Conservation (phyloP, 129 eudicot species). For the Helianthus tuberosus region DNA sequence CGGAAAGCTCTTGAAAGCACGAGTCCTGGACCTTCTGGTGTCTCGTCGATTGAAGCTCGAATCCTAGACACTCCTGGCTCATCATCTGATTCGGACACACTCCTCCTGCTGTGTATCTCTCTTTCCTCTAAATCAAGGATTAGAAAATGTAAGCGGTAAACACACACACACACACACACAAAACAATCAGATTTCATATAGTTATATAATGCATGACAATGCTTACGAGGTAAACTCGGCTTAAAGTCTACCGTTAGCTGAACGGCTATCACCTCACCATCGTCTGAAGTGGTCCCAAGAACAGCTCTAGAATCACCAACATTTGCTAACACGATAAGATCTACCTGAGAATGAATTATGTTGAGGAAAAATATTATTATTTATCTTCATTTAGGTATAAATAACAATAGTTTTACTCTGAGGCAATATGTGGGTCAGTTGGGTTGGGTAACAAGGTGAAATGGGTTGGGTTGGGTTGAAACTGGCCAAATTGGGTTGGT, state of each 20-base stretch:
- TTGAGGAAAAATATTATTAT: no score
- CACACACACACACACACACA: neutral
- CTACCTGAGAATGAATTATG: constrained; percentile 52
- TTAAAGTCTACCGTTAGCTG: constrained; percentile 81
- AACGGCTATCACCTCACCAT: constrained; percentile 59
- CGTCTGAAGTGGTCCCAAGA: constrained; percentile 58
- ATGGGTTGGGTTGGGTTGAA: no score
- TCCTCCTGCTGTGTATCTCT: constrained; percentile 62
- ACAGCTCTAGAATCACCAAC: constrained; percentile 94
- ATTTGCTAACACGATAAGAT: constrained; percentile 66
- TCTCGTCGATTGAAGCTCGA: constrained; percentile 62
- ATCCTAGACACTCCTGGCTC: constrained; percentile 88
- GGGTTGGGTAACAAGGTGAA: no score
- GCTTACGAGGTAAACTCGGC: constrained; percentile 79
- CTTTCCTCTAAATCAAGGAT: neutral
- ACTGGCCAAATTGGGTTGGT: no score
- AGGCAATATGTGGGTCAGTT: no score
- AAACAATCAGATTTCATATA: neutral
- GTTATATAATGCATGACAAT: neutral
- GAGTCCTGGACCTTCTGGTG: constrained; percentile 82
- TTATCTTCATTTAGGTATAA: no score
- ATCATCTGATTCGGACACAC: constrained; percentile 61
- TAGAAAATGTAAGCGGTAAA: neutral
- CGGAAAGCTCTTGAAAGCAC: constrained; percentile 94
- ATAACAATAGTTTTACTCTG: no score